These are phyloP conservation scores for Phytophthora litchii DNA, from an alignment of 352 stramenopile genomes.

Conservation along the genomic window DNA sequence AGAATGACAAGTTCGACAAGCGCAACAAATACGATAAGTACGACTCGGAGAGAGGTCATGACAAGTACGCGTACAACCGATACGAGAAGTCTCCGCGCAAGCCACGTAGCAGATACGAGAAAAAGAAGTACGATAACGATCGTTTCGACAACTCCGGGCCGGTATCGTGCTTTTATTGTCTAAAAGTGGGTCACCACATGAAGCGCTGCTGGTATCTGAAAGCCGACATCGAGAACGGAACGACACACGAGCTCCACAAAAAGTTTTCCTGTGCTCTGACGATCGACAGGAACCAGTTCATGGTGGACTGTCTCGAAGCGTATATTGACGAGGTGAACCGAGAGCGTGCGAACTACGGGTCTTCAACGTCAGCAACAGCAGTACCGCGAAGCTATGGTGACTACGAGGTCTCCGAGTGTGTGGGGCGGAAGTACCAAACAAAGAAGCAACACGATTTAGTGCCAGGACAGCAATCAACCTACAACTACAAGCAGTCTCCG, in stretches of 20 bases:
- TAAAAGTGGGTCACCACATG: conserved; percentile 48
- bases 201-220: conserved; percentile 49
- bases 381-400: conserved; percentile 15
- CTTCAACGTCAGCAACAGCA: conserved; percentile 7
- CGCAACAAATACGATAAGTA: conserved; percentile 21
- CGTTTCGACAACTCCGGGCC: conserved; percentile 18
- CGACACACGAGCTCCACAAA: conserved; percentile 37
- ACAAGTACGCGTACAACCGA: conserved; percentile 21
- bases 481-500: conserved; percentile 10
- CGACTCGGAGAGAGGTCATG: conserved; percentile 14
- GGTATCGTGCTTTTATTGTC: conserved; percentile 48
- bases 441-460: conserved; percentile 9
- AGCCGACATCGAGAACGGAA: conserved; percentile 44
- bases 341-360: conserved; percentile 13
- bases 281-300: conserved; percentile 35
- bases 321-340: conserved; percentile 45
- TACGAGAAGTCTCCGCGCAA: conserved; percentile 21
- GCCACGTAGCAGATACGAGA: conserved; percentile 22
- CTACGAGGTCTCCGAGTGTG: conserved; percentile 18
- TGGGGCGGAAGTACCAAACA: conserved; percentile 9
- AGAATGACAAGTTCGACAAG: conserved; percentile 21
- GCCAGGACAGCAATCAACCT: conserved; percentile 8
- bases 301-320: conserved; percentile 46
- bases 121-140: conserved; percentile 35
- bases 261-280: conserved; percentile 47